These are phyloP conservation scores for Canna indica DNA, from an alignment of 176 grass and related monocot species.

Conservation along the genomic window DNA sequence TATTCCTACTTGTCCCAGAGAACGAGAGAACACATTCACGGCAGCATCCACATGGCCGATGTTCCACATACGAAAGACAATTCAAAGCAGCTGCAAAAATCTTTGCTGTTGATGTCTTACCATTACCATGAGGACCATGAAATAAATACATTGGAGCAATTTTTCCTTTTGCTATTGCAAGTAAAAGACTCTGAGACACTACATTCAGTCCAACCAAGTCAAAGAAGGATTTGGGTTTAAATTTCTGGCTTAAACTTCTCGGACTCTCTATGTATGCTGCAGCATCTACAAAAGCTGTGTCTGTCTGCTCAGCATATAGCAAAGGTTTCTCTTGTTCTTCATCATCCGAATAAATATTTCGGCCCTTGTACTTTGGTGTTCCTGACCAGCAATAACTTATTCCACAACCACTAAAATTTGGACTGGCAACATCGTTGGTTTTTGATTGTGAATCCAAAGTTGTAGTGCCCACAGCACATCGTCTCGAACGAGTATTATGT, in stretches of 20 bases:
- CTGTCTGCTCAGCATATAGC: conserved; percentile 54
- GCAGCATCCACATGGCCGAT: conserved; percentile 87
- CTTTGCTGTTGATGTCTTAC: conserved; percentile 72
- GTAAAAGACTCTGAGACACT: conserved; percentile 76
- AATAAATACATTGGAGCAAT: conserved; percentile 91
- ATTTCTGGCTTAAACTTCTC: conserved; percentile 92
- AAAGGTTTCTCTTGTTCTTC: conserved; percentile 80
- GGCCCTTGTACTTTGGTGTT: conserved; percentile 57
- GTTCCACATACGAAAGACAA: conserved; percentile 74
- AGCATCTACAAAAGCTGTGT: conserved; percentile 34
- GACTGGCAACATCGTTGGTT: conserved; percentile 73
- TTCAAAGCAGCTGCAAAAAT: conserved; percentile 93
- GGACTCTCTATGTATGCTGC: conserved; percentile 54
- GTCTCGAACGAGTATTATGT: conserved; percentile 43
- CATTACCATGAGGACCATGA: conserved; percentile 80
- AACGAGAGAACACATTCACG: conserved; percentile 77
- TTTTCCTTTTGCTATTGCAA: conserved; percentile 79
- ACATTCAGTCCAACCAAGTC: conserved; percentile 82
- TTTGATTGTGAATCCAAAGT: conserved; percentile 58
- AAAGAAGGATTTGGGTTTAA: conserved; percentile 73
- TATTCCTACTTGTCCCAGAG: conserved; percentile 72
- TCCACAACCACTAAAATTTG: conserved; percentile 92
- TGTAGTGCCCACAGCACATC: conserved; percentile 22
- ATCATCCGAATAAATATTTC: conserved; percentile 72
- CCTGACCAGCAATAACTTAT: conserved; percentile 98